phyloP scores from a whole-genome alignment of 2,329 filamentous ascomycete genomes.

The Aspergillus felis region DNA sequence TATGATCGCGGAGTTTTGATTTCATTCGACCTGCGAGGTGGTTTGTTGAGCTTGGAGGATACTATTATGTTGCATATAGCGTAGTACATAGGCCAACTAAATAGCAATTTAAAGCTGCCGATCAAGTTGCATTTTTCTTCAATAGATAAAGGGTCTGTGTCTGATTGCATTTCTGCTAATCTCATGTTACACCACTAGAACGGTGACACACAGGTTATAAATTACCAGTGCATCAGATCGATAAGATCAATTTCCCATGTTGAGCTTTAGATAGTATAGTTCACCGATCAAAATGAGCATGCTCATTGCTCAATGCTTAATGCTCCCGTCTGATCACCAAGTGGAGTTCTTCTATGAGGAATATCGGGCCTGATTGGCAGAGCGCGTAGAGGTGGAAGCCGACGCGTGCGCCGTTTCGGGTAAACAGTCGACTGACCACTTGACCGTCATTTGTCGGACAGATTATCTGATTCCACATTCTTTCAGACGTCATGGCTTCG shows the following conservation, averaged over 20 bases:
- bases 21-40: constrained; percentile 1
- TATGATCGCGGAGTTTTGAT: background rate
- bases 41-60: background rate
- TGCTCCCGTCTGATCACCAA: background rate
- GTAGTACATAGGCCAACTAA: background rate
- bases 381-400: background rate
- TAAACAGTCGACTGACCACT: constrained; percentile 3
- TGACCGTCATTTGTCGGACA: background rate
- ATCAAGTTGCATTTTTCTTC: background rate
- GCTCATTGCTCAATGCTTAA: background rate
- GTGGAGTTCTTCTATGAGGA: background rate
- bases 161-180: background rate
- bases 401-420: constrained; percentile 3
- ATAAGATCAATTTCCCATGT: background rate
- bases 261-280: background rate
- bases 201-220: too few relatives aligned
- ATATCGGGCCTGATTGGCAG: background rate
- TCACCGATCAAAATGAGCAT: background rate
- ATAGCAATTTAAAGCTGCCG: background rate
- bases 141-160: background rate
- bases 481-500: background rate
- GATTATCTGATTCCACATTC: background rate
- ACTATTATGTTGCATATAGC: background rate
- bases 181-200: background rate
- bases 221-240: background rate